These are phyloP conservation scores for Fusarium pilosicola DNA, from an alignment of 2,329 filamentous ascomycete genomes.

Conservation along the genomic window DNA sequence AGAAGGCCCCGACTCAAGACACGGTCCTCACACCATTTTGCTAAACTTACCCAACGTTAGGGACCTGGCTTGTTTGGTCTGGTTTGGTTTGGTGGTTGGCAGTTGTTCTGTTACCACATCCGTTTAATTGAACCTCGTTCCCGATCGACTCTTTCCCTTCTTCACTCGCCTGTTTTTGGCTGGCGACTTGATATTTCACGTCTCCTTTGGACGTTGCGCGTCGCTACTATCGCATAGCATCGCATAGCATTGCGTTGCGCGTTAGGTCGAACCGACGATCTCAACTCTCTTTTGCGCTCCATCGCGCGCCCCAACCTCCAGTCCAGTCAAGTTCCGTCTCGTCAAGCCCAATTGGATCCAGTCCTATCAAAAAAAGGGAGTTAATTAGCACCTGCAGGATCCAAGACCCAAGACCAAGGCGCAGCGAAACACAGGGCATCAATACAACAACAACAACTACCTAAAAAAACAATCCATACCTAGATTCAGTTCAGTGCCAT, in stretches of 20 bases:
- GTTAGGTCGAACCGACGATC: slow-evolving; percentile 18
- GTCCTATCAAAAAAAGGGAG: slow-evolving; percentile 33
- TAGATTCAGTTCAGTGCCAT: slow-evolving; percentile 6
- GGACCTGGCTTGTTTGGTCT: slow-evolving; percentile 8
- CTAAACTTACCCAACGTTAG: neutral
- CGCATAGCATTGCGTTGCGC: neutral
- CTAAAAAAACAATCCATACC: slow-evolving; percentile 27
- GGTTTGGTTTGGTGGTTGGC: neutral
- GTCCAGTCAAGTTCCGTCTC: slow-evolving; percentile 17
- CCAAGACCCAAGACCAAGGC: slow-evolving; percentile 23
- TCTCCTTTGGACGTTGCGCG: slow-evolving; percentile 20
- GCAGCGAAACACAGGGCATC: slow-evolving; percentile 9
- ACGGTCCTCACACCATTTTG: slow-evolving; percentile 40
- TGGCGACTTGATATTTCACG: slow-evolving; percentile 21
- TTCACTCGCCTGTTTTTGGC: slow-evolving; percentile 34
- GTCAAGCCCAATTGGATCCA: slow-evolving; percentile 14
- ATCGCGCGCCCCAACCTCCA: slow-evolving; percentile 26
- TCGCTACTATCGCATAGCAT: slow-evolving; percentile 9
- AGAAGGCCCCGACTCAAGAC: slow-evolving; percentile 42
- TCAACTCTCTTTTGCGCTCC: slow-evolving; percentile 13
- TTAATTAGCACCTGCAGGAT: slow-evolving; percentile 42
- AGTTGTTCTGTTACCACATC: slow-evolving; percentile 2
- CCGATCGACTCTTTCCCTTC: slow-evolving; percentile 9
- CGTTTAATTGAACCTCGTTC: slow-evolving; percentile 32
- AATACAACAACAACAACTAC: slow-evolving; percentile 26